Evolutionary conservation across 306 rosid species (phyloP).

Genomic region (Purshia tridentata): DNA sequence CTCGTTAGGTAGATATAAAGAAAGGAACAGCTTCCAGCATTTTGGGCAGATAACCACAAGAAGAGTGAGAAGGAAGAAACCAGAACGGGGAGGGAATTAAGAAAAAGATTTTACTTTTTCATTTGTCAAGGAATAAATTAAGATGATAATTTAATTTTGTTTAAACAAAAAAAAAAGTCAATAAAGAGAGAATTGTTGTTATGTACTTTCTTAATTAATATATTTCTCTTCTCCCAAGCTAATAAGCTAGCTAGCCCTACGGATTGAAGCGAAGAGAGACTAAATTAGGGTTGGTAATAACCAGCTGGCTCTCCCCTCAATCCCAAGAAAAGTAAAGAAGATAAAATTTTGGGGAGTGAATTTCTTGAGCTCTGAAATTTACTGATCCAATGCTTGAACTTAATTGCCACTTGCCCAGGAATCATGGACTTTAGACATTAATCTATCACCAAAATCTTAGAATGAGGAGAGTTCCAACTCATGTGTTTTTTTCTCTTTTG

Average conservation of each 20-base stretch:
- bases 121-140: no score
- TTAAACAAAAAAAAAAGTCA: no score
- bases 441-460: conserved; percentile 4
- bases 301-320: conserved; percentile 6
- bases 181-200: background rate
- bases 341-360: conserved; percentile 27
- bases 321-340: conserved; percentile 7
- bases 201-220: no score
- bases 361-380: conserved; percentile 35
- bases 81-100: no score
- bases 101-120: no score
- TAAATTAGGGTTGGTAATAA: background rate
- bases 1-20: no score
- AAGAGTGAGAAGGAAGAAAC: background rate
- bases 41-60: background rate
- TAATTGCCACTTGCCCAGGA: background rate
- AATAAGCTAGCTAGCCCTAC: background rate
- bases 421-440: conserved; percentile 28
- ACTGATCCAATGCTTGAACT: conserved; percentile 38
- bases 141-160: no score
- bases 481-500: no score
- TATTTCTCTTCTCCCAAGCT: background rate
- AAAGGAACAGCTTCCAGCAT: background rate
- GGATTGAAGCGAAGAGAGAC: background rate
- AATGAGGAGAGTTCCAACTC: no score